Conservation (phyloP, 768 basidiomycete species). For the Psilocybe azurescens region DNA sequence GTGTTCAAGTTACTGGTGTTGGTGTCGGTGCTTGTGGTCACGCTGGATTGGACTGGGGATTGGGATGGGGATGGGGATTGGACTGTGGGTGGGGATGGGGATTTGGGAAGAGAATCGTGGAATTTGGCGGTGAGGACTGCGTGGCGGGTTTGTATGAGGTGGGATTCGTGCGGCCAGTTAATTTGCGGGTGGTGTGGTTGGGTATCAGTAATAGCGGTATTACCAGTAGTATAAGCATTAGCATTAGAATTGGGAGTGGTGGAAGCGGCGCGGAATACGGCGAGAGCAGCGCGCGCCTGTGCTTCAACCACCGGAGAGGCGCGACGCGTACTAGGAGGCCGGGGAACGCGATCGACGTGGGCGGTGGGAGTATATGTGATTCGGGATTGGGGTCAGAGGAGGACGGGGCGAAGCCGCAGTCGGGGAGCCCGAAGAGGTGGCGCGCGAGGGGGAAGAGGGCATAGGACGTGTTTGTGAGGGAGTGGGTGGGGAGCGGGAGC, state of each 20-base stretch:
- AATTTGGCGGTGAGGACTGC: background rate
- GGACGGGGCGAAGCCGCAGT: constrained; percentile 28
- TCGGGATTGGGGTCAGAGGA: background rate
- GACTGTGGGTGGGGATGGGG: background rate
- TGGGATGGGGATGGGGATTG: background rate
- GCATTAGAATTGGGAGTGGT: constrained; percentile 29
- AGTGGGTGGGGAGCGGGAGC: constrained; percentile 38
- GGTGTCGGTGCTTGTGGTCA: too few relatives aligned
- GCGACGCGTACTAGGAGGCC: constrained; percentile 62
- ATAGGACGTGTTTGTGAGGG: constrained; percentile 60
- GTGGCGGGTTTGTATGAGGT: constrained; percentile 51
- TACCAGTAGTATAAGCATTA: background rate
- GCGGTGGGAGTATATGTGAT: constrained; percentile 45
- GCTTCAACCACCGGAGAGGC: constrained; percentile 79
- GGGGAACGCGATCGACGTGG: constrained; percentile 63
- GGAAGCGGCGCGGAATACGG: constrained; percentile 50
- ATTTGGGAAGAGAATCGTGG: background rate
- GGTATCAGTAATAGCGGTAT: background rate
- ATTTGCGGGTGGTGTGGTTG: constrained; percentile 28
- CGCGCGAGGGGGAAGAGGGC: constrained; percentile 74
- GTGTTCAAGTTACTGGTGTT: too few relatives aligned
- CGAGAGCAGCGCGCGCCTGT: constrained; percentile 69
- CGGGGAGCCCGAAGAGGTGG: constrained; percentile 69
- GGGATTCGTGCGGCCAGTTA: constrained; percentile 51
- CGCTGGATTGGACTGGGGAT: too few relatives aligned